These are phyloP conservation scores for Pneumocystis wakefieldiae DNA, from an alignment of 1,139 yeast genomes.

Conservation along the genomic window DNA sequence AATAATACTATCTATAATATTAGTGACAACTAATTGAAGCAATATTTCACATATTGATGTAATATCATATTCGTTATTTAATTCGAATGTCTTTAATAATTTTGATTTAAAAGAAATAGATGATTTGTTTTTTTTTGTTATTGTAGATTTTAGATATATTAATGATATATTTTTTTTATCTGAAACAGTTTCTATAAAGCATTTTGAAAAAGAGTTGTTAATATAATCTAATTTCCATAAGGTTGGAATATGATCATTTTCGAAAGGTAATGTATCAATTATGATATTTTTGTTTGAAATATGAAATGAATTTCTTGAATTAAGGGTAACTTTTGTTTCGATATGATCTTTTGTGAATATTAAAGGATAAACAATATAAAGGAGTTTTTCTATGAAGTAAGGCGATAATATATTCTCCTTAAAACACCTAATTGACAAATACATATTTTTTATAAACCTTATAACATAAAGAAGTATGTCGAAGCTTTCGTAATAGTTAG, in stretches of 20 bases:
- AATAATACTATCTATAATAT: not conserved
- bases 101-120: not conserved
- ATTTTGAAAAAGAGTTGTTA: not conserved
- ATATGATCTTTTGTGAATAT: not conserved
- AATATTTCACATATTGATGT: not conserved
- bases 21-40: not conserved
- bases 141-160: not conserved
- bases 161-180: not conserved
- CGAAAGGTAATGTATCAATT: slow-evolving; percentile 1
- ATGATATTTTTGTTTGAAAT: slow-evolving; percentile 2
- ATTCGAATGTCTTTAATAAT: not conserved
- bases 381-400: slow-evolving; percentile 12
- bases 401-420: slow-evolving; percentile 14
- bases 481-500: not conserved
- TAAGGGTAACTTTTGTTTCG: not conserved
- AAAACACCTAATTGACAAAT: slow-evolving; percentile 13
- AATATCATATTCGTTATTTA: not conserved
- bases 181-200: not conserved
- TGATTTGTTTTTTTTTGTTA: not conserved
- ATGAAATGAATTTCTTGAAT: not conserved
- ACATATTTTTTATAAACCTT: slow-evolving; percentile 14
- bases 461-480: slow-evolving; percentile 10
- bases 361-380: slow-evolving; percentile 4
- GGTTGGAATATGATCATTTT: not conserved
- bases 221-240: not conserved